Base-by-base conservation (phyloP, 108 stramenopile species). In the Mediolabrus comicus region DNA sequence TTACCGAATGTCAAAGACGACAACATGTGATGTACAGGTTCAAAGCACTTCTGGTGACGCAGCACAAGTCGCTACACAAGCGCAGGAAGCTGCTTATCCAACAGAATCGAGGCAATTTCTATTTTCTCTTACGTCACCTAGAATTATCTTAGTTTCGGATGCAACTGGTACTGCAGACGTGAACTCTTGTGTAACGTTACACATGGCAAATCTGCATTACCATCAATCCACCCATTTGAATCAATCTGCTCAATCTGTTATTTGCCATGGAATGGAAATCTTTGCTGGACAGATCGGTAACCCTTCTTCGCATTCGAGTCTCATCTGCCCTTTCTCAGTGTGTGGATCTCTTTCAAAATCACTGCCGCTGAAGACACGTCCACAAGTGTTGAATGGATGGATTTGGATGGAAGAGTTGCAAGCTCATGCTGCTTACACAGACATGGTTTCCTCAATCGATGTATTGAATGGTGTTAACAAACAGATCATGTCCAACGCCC, bases 341-440 rank as follows among this genome's bases (percentile, higher is more conserved):
- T 49, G 46, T 22, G 46, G 46, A 29, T 62, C 62, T 13, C 11
- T 62, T 27, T 38, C 62, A 62, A 66, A 26, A 34, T 8, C 22
- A 33, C 30, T 24, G 46, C 19, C 22, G 1, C 4, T 19, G 6
- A 12, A 55, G 34, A 27, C 55, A 17, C n/a, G 7, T 27, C 25
- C 61, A 24, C 6, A 41, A 27, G 11, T 51, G 16, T 13, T 25
- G 24, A 29, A 28, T 29, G 59, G 46, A 51, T 63, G 62, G 69
- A 43, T 89, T 11, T 69, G 56, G 29, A 59, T 71, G 26, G 87
- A 87, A 25, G 64, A 77, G 4, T 53, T 91, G 14, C 30, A 59
- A 33, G 87, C 86, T 11, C 65, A 83, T 27, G 83, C 86, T 16
- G 70, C 86, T 6, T 91, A 85, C 59, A 81, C 86, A 49, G 87